Evolutionary conservation across 768 basidiomycete species (phyloP).

Genomic region (Pulveroboletus ravenelii): DNA sequence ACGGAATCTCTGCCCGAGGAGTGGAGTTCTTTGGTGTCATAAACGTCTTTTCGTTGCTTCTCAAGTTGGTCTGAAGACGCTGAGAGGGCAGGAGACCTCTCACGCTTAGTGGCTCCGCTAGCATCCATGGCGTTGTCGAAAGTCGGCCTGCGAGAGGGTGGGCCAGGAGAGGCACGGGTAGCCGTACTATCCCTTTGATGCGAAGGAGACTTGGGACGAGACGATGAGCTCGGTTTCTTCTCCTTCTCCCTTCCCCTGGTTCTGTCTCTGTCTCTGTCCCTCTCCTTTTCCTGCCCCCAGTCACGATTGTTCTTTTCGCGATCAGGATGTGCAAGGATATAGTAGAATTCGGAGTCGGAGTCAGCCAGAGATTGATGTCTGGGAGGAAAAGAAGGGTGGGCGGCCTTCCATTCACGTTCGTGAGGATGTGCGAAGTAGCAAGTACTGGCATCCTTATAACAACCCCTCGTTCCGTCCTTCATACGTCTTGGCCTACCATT

Average conservation of each 20-base stretch:
- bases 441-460: conserved; percentile 14
- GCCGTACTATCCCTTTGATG: conserved; percentile 17
- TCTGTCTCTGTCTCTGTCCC: background rate
- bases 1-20: conserved; percentile 7
- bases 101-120: conserved; percentile 7
- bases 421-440: conserved; percentile 32
- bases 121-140: conserved; percentile 7
- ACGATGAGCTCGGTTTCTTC: conserved; percentile 9
- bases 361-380: conserved; percentile 16
- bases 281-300: conserved; percentile 8
- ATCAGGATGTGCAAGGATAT: conserved; percentile 10
- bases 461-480: conserved; percentile 21
- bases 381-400: conserved; percentile 26
- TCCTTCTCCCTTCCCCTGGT: background rate
- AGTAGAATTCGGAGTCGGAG: conserved; percentile 20
- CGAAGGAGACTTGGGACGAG: conserved; percentile 6
- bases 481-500: conserved; percentile 21
- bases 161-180: conserved; percentile 8
- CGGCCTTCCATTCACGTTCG: conserved; percentile 31
- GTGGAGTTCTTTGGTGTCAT: background rate
- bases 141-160: conserved; percentile 15
- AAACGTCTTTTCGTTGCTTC: conserved; percentile 15
- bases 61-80: conserved; percentile 25
- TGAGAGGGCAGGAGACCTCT: conserved; percentile 25
- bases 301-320: conserved; percentile 8